Percentiles rank a stretch among this genome's conserved stretches.
Conservation (phyloP, 1,284 basidiomycete species). For the Inonotus obliquus region DNA sequence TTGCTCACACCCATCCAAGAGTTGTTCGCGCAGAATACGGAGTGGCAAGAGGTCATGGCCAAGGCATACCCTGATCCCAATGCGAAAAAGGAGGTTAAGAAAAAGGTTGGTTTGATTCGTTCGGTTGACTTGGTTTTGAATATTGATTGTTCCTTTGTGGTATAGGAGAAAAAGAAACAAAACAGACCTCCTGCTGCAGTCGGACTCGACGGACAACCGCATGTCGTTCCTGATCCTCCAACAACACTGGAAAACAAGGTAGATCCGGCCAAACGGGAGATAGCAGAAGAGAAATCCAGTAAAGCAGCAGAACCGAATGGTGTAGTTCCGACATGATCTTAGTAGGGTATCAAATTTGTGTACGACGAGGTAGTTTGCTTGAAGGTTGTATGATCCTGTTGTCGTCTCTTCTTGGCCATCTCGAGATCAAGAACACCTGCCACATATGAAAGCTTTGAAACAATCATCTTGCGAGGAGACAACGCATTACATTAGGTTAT, state of each 20-base stretch:
- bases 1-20: slow-evolving; percentile 82
- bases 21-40: slow-evolving; percentile 70
- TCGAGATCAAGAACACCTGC: no score
- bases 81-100: slow-evolving; percentile 57
- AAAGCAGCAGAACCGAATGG: not conserved
- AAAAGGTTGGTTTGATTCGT: slow-evolving; percentile 44
- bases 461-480: no score
- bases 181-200: not conserved
- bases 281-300: not conserved
- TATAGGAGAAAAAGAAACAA: slow-evolving; percentile 1
- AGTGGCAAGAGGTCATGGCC: slow-evolving; percentile 78
- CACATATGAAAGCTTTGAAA: no score
- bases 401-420: no score
- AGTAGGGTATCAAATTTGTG: not conserved
- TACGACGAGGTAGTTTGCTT: no score
- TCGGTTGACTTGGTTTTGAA: not conserved
- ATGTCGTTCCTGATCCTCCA: not conserved
- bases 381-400: no score
- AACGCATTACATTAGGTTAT: no score
- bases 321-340: not conserved
- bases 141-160: not conserved
- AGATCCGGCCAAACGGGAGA: not conserved
- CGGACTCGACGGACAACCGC: not conserved
- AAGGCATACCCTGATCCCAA: slow-evolving; percentile 83
- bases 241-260: not conserved